Evolutionary conservation across 2,329 filamentous ascomycete species (phyloP), one percentile per base, ranked within the genome.

Genomic region (Endoconidiophora laricicola): DNA sequence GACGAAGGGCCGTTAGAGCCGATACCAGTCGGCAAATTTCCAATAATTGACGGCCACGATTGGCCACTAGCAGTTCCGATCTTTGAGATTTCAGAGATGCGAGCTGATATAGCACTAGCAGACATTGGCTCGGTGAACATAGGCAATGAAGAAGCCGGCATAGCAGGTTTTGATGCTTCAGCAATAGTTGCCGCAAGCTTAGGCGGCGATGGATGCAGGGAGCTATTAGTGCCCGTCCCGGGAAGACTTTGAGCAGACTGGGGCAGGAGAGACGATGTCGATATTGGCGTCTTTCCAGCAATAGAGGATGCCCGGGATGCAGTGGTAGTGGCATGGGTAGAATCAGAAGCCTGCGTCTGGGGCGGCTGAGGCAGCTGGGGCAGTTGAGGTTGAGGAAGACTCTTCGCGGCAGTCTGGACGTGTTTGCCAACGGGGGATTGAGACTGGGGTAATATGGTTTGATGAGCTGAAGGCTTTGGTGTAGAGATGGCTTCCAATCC

Each of bases 31-130:
- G 54, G 41, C 40, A 50, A 49, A 41, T 44, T 56, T 41, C 50
- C 52, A 14, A 53, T 52, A 40, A 55, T 55, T 5, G 37, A 54
- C 20, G 54, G 55, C 37, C 55, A 59, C 3, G 52, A 54, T 26
- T 55, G 56, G 45, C 24, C 57, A 55, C 26, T 57, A 55, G n/a
- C 55, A 55, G 20, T 46, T 50, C 45, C 54, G 52, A 36, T 57
- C 55, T 42, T 51, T 39, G 44, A 52, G 12, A 49, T 53, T 36
- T 48, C 48, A 9, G 46, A 52, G 48, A 41, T 44, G 18, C 38
- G 47, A 44, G 44, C 46, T 16, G 48, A 51, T 39, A 54, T 54
- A 3, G 52, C 45, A 20, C 52, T 46, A 29, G 49, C 50, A 41
- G 51, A 53, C 40, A 52, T 26, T 3, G 54, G 46, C 23, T 50